Evolutionary conservation across 2,329 filamentous ascomycete genomes (phyloP), one percentile per base, ranked within the genome.

Genomic region (Fusarium xylarioides): DNA sequence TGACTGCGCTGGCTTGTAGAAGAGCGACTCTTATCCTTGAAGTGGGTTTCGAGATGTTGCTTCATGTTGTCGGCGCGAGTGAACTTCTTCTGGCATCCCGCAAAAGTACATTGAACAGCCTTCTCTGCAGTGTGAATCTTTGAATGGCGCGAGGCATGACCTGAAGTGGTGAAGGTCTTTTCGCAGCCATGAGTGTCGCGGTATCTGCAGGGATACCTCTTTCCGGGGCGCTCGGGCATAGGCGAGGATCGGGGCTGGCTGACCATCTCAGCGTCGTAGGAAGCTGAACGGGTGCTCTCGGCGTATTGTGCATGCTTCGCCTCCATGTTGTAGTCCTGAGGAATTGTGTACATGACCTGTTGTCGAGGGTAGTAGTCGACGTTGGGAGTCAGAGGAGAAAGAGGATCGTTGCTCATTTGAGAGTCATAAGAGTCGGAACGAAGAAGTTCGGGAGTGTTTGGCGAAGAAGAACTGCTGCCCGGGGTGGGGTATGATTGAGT

Each of bases 51-150:
- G 35, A 93, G 87, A 78, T 95, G 93, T 83, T 95, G 93, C 86
- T 94, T 94, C 93, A 95, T 95, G 85, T 95, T 95, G 85, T 95
- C 93, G 76, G 92, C 91, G 72, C 93, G 91, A 16, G 92, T 94
- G 76, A 95, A 95, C 78, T 92, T 93, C 83, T 94, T 94, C 81
- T 90, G 88, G 84, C 93, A 95, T 67, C 91, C 91, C 1, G 86
- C 83, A 77, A 88, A 93, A 37, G 90, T 87, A 82, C 90, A 91
- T 42, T 86, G 89, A 28, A 94, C 91, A 19, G 91, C 91, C 84
- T 95, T 95, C 82, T 94, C 92, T 54, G 92, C 92, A 3, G 92
- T 94, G 84, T 95, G 93, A 78, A 94, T 95, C 82, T 95, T 95
- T 67, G 92, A 93, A 80, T 95, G 93, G 44, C 93, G 91, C 47